phyloP scores from a whole-genome alignment of 2,329 filamentous ascomycete genomes.

The Neofusicoccum ribis region DNA sequence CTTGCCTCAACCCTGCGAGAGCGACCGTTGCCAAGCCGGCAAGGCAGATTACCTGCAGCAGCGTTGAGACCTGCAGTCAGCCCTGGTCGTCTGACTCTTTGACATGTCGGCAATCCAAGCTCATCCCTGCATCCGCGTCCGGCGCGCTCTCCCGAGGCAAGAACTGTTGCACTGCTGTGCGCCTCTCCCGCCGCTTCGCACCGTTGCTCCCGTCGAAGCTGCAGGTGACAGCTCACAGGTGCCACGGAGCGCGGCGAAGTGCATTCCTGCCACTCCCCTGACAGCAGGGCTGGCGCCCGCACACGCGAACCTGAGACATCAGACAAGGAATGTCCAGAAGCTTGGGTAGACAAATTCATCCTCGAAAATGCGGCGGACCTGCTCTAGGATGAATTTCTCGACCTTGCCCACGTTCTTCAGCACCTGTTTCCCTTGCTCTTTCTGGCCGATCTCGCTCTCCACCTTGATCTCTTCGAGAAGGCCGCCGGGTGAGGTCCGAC shows the following conservation, averaged over 20 bases:
- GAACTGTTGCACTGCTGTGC: slow-evolving; percentile 17
- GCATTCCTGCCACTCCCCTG: slow-evolving; percentile 18
- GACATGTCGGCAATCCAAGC: slow-evolving; percentile 14
- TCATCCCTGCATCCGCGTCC: slow-evolving; percentile 20
- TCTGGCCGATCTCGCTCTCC: slow-evolving; percentile 94
- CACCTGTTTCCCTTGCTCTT: slow-evolving; percentile 88
- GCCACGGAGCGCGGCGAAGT: slow-evolving; percentile 11
- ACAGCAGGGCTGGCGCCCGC: slow-evolving; percentile 17
- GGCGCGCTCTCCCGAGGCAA: slow-evolving; percentile 17
- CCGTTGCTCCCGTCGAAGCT: slow-evolving; percentile 17
- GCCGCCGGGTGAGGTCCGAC: slow-evolving; percentile 62
- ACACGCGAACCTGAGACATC: slow-evolving; percentile 23
- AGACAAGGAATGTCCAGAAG: slow-evolving; percentile 96
- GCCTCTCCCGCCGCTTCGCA: slow-evolving; percentile 19
- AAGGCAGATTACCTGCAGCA: slow-evolving; percentile 17
- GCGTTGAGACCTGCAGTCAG: slow-evolving; percentile 15
- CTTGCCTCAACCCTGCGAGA: slow-evolving; percentile 13
- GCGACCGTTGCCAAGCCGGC: slow-evolving; percentile 18
- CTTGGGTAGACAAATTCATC: slow-evolving; percentile 98
- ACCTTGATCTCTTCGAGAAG: slow-evolving; percentile 90
- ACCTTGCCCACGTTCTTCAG: slow-evolving; percentile 99
- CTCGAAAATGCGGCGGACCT: slow-evolving; percentile 95
- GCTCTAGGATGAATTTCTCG: slow-evolving; percentile 93
- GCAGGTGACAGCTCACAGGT: slow-evolving; percentile 21
- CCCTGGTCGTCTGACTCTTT: slow-evolving; percentile 19